phyloP scores from a whole-genome alignment of 1,284 basidiomycete genomes.

The Leccinum pachyderme region DNA sequence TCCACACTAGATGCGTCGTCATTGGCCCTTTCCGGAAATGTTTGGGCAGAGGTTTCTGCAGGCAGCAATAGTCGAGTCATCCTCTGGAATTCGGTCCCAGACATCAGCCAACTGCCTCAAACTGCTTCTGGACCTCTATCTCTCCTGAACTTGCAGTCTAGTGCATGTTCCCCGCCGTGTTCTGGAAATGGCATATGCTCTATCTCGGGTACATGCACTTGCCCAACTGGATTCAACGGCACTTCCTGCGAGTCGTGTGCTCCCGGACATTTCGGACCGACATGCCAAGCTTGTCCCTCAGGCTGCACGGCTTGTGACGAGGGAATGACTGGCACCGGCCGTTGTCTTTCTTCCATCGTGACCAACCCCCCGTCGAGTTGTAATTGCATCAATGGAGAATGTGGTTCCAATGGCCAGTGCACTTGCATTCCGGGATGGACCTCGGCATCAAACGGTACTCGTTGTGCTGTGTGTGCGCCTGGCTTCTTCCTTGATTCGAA shows the following conservation, averaged over 20 bases:
- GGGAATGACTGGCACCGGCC: conserved; percentile 70
- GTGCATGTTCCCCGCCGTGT: conserved; percentile 69
- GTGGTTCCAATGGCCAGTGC: conserved; percentile 64
- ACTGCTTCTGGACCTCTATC: conserved; percentile 46
- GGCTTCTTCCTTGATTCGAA: conserved; percentile 72
- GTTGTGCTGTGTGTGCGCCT: conserved; percentile 66
- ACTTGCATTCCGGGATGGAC: conserved; percentile 76
- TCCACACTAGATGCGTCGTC: conserved; percentile 55
- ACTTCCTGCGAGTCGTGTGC: conserved; percentile 74
- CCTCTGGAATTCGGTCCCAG: conserved; percentile 78
- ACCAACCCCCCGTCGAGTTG: conserved; percentile 59
- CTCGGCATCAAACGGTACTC: conserved; percentile 63
- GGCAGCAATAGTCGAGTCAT: conserved; percentile 55
- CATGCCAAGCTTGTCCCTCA: conserved; percentile 64
- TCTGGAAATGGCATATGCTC: conserved; percentile 69
- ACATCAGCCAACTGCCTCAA: conserved; percentile 61
- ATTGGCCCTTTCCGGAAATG: conserved; percentile 58
- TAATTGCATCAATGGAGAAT: conserved; percentile 76
- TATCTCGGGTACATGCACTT: conserved; percentile 64
- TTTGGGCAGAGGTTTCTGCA: conserved; percentile 63
- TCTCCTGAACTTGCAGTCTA: conserved; percentile 65
- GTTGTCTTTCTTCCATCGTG: conserved; percentile 54
- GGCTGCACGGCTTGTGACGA: conserved; percentile 71
- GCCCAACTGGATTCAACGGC: conserved; percentile 71
- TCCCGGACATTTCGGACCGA: conserved; percentile 67